phyloP scores from a whole-genome alignment of 768 basidiomycete genomes.

The Mycena filopes region DNA sequence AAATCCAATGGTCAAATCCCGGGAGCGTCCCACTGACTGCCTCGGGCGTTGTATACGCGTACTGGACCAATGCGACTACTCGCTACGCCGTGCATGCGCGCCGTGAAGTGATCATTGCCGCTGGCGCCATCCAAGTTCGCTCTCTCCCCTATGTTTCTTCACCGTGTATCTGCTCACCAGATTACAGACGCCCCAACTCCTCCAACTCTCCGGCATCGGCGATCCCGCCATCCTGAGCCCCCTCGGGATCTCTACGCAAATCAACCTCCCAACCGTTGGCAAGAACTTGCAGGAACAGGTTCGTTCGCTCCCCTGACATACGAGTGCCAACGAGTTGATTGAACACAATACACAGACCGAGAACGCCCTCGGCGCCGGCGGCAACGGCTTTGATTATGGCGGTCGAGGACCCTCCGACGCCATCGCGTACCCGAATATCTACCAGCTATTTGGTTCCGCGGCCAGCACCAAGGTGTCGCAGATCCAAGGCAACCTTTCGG shows the following conservation, averaged over 20 bases:
- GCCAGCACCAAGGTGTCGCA: slow-evolving; percentile 45
- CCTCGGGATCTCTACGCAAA: slow-evolving; percentile 57
- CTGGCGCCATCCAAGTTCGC: slow-evolving; percentile 57
- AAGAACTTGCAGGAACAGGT: slow-evolving; percentile 69
- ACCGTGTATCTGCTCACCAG: background rate
- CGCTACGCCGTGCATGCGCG: slow-evolving; percentile 54
- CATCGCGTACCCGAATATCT: slow-evolving; percentile 63
- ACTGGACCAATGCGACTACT: slow-evolving; percentile 47
- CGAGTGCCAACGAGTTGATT: background rate
- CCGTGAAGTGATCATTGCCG: slow-evolving; percentile 63
- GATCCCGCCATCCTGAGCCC: slow-evolving; percentile 55
- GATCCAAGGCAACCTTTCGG: slow-evolving; percentile 48
- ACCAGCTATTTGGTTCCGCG: slow-evolving; percentile 54
- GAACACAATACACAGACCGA: slow-evolving; percentile 44
- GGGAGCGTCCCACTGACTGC: slow-evolving; percentile 54
- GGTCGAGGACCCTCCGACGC: slow-evolving; percentile 58
- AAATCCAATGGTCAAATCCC: too few relatives aligned
- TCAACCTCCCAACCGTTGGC: slow-evolving; percentile 62
- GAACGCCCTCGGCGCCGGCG: slow-evolving; percentile 52
- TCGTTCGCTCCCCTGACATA: background rate
- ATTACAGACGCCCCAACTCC: slow-evolving; percentile 57
- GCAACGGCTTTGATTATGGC: slow-evolving; percentile 52
- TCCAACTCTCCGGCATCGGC: slow-evolving; percentile 69
- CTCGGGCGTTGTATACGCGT: slow-evolving; percentile 49
- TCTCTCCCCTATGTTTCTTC: background rate